Evolutionary conservation across 1,284 basidiomycete genomes (phyloP).

Genomic region (Papiliotrema nemorosa): DNA sequence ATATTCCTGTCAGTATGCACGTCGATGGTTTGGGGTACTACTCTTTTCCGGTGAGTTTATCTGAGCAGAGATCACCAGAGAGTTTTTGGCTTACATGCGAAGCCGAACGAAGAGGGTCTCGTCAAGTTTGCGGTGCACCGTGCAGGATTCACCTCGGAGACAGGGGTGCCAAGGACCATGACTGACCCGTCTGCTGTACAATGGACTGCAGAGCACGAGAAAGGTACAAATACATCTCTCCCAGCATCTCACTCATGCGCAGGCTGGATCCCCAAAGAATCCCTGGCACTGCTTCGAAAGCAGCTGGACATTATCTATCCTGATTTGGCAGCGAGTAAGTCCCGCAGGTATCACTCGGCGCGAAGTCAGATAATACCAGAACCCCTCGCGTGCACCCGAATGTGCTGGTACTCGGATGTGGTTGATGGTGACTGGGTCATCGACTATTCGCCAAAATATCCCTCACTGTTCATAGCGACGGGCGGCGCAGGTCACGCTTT

Average conservation of each 20-base stretch:
- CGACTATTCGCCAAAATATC: constrained; percentile 60
- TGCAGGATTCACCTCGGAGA: constrained; percentile 59
- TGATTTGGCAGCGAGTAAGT: constrained; percentile 57
- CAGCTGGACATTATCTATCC: constrained; percentile 64
- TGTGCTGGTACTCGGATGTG: constrained; percentile 67
- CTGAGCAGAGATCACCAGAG: no score
- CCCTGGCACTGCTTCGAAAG: constrained; percentile 55
- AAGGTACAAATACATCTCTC: constrained; percentile 7
- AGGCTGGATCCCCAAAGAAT: constrained; percentile 58
- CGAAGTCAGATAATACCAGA: constrained; percentile 21
- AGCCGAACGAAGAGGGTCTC: constrained; percentile 67
- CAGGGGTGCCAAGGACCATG: constrained; percentile 31
- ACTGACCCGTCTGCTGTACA: constrained; percentile 23
- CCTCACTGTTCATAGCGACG: constrained; percentile 65
- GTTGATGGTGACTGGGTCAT: constrained; percentile 73
- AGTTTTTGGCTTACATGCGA: background rate
- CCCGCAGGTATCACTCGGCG: background rate
- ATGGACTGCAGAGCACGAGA: constrained; percentile 14
- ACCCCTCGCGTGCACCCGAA: constrained; percentile 63
- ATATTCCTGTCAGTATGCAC: constrained; percentile 66
- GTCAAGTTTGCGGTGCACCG: constrained; percentile 72
- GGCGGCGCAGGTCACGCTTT: constrained; percentile 77
- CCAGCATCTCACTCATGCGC: background rate
- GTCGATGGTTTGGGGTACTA: constrained; percentile 64
- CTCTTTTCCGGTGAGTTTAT: constrained; percentile 66